Evolutionary conservation across 2,329 filamentous ascomycete species (phyloP), one percentile per base, ranked within the genome.

Genomic region (Botrytis byssoidea): DNA sequence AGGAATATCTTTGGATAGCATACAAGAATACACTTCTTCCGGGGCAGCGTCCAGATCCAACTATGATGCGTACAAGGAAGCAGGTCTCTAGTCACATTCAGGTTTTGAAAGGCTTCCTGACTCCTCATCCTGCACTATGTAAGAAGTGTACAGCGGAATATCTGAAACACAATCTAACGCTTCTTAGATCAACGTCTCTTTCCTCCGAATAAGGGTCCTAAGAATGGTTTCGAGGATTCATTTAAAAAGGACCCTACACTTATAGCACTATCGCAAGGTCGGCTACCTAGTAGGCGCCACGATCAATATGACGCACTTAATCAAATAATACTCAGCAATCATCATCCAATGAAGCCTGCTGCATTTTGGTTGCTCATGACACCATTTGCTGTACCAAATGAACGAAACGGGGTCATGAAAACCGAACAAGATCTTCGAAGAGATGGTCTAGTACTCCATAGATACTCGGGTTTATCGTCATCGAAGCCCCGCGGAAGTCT

Each of bases 81-180:
- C 89, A 91, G 78, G 89, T 92, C 8, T 92, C 90, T 3, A 92
- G 89, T 79, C 90, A 92, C 79, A 92, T 92, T 79, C 90, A 92
- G 79, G 90, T 92, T 22, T 83, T 92, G 72, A 92, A 92, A 83
- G 88, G 88, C 70, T 91, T 91, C 80, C 88, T 92, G 76, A 85
- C 86, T 72, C 86, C 88, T 72, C 84, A 91, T 75, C 86, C 88
- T 61, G 89, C 88, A 44, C 20, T 69, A 80, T 91, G 89, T 91
- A 83, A 86, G 89, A 84, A 40, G 32, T 32, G 18, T 6, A 14
- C 35, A 16, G 68, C 20, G 4, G 60, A 2, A 18, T 59, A 22
- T 29, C 64, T 32, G 65, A 60, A 64, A 12, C 51, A 35, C 66
- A 67, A 9, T 57, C 75, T 79, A 73, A 80, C 29, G 51, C 16